Conservation (phyloP, 257 asterid species). For the Plectranthus barbatus region DNA sequence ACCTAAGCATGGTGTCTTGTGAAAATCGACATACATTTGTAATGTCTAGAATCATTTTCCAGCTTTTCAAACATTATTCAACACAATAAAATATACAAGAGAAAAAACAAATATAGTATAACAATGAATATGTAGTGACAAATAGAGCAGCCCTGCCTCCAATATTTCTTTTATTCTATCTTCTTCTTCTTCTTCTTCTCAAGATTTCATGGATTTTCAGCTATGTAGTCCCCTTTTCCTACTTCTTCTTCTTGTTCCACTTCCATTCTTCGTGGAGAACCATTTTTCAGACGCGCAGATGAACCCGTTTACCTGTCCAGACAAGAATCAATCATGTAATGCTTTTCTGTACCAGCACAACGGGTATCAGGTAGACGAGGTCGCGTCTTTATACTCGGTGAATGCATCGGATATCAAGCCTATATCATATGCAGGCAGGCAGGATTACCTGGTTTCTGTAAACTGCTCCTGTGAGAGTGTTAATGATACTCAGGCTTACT, state of each 20-base stretch:
- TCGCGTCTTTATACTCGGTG: conserved; percentile 42
- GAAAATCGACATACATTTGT: conserved; percentile 27
- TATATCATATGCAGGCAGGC: conserved; percentile 11
- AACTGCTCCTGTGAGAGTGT: conserved; percentile 58
- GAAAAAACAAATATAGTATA: conserved; percentile 11
- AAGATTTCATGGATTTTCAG: conserved; percentile 38
- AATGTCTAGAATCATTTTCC: background rate
- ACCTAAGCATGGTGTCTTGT: background rate
- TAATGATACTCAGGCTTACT: conserved; percentile 40
- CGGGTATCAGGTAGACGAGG: conserved; percentile 20
- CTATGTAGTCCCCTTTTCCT: conserved; percentile 13
- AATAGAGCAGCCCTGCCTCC: conserved; percentile 14
- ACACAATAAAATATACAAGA: conserved; percentile 4
- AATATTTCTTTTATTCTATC: conserved; percentile 8
- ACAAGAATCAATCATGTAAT: conserved; percentile 31
- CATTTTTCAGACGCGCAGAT: conserved; percentile 17
- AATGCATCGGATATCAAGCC: conserved; percentile 33
- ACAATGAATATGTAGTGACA: conserved; percentile 30
- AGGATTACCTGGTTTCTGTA: conserved; percentile 42
- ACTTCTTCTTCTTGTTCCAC: conserved; percentile 17
- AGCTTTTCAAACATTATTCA: background rate
- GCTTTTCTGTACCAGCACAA: conserved; percentile 64
- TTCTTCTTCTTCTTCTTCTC: conserved; percentile 9
- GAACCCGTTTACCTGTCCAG: conserved; percentile 40
- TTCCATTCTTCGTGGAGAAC: background rate